Evolutionary conservation across 768 basidiomycete species (phyloP).

Genomic region (Amanita subjunquillea): DNA sequence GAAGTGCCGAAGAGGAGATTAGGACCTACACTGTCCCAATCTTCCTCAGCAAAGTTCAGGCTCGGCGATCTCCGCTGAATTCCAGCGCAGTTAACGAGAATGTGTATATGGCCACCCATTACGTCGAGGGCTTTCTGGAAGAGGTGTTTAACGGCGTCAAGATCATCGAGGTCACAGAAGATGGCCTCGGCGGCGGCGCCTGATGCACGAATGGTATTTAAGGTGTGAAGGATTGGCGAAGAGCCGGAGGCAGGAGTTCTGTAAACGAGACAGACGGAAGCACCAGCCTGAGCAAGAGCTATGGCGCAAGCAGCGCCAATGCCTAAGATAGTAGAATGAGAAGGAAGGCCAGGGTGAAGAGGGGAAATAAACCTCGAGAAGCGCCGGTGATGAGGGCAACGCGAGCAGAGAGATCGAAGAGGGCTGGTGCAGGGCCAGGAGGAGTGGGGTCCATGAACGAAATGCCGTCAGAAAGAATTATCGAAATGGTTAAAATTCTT

Average conservation of each 20-base stretch:
- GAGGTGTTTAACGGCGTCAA: conserved; percentile 27
- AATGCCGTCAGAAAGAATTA: neutral
- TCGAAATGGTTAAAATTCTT: neutral
- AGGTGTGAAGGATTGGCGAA: conserved; percentile 19
- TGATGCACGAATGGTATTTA: conserved; percentile 21
- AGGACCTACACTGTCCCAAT: conserved; percentile 56
- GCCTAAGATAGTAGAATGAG: conserved; percentile 16
- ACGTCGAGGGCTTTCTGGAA: conserved; percentile 30
- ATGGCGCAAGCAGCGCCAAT: conserved; percentile 43
- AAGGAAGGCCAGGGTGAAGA: neutral
- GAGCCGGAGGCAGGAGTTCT: conserved; percentile 16
- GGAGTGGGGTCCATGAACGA: conserved; percentile 47
- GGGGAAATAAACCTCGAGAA: conserved; percentile 42
- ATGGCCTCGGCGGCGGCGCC: conserved; percentile 22
- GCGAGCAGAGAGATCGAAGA: conserved; percentile 60
- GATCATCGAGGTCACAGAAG: conserved; percentile 31
- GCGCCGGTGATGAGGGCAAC: conserved; percentile 77
- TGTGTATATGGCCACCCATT: conserved; percentile 35
- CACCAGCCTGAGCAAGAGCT: conserved; percentile 39
- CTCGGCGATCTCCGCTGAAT: conserved; percentile 49
- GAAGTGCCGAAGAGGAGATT: neutral
- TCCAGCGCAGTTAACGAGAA: conserved; percentile 66
- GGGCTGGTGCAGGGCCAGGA: conserved; percentile 31
- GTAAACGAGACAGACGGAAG: conserved; percentile 34
- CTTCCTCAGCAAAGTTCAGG: conserved; percentile 51